Conservation (phyloP, 1,284 basidiomycete genomes). For the Apiotrichum domesticum region DNA sequence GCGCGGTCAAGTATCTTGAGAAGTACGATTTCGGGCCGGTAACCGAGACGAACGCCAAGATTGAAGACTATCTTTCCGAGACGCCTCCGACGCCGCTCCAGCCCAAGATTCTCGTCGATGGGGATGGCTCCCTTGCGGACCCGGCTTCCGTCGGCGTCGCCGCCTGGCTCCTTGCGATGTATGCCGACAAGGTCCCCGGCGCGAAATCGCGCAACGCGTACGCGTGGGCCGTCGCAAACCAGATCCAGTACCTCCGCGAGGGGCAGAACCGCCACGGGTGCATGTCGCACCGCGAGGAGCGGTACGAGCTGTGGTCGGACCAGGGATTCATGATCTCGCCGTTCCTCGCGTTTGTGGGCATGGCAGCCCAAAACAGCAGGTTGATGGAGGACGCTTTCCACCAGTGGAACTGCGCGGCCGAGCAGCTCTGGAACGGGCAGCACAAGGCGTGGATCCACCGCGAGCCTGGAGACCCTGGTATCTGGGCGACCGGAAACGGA, state of each 20-base stretch:
- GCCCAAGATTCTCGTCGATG: conserved; percentile 20
- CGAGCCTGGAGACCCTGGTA: conserved; percentile 50
- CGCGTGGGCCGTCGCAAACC: conserved; percentile 34
- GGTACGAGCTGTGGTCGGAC: conserved; percentile 53
- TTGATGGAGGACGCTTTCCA: conserved; percentile 51
- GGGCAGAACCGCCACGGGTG: conserved; percentile 20
- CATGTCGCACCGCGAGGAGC: conserved; percentile 29
- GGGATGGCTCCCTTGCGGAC: conserved; percentile 31
- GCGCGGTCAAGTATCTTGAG: conserved; percentile 9
- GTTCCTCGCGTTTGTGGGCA: conserved; percentile 55
- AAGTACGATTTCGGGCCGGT: conserved; percentile 19
- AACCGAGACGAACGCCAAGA: neutral
- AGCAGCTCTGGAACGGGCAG: conserved; percentile 44
- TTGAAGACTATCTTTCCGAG: conserved; percentile 9
- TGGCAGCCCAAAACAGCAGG: conserved; percentile 47
- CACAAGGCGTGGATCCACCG: conserved; percentile 52
- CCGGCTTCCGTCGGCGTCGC: conserved; percentile 24
- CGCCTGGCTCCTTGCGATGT: conserved; percentile 26
- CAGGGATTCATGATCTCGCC: conserved; percentile 59
- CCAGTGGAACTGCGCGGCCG: conserved; percentile 52
- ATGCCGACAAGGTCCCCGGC: conserved; percentile 7
- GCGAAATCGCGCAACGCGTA: conserved; percentile 14
- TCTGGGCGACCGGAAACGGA: conserved; percentile 54
- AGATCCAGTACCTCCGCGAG: conserved; percentile 21
- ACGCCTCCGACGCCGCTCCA: conserved; percentile 10